These are phyloP conservation scores for Nothophytophthora sp. DNA, from an alignment of 352 stramenopile species.

Conservation along the genomic window DNA sequence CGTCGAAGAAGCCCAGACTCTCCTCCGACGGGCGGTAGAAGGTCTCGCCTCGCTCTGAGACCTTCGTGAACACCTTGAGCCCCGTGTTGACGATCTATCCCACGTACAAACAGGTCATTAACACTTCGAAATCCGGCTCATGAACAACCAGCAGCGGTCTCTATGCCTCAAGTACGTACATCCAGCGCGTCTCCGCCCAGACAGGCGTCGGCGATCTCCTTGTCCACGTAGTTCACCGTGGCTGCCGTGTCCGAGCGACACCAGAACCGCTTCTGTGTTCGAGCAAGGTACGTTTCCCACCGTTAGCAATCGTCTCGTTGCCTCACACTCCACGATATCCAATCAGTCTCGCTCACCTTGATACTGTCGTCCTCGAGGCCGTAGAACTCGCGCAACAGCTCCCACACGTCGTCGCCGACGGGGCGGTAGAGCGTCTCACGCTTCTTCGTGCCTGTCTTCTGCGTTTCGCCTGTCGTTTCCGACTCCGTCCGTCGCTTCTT, in stretches of 20 bases:
- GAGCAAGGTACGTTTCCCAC: neutral
- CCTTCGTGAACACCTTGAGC: conserved; percentile 89
- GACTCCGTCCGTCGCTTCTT: conserved; percentile 53
- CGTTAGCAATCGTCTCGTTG: too few species aligned
- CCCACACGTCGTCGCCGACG: conserved; percentile 66
- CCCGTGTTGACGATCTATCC: conserved; percentile 92
- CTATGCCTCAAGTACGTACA: too few species aligned
- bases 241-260: conserved; percentile 75
- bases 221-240: conserved; percentile 82
- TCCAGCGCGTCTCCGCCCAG: conserved; percentile 70
- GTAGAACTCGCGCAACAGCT: conserved; percentile 61
- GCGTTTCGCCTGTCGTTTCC: conserved; percentile 3
- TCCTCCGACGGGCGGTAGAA: conserved; percentile 90
- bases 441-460: conserved; percentile 40
- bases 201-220: conserved; percentile 61
- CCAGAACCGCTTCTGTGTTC: conserved; percentile 51
- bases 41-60: conserved; percentile 58
- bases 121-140: too few species aligned
- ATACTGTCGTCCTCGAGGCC: conserved; percentile 48
- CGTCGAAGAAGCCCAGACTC: conserved; percentile 79
- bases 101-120: neutral
- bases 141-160: too few species aligned
- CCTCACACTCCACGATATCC: neutral
- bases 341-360: conserved; percentile 32
- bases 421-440: conserved; percentile 76